Conservation (phyloP, 345 rosid species). For the Cardamine resedifolia region DNA sequence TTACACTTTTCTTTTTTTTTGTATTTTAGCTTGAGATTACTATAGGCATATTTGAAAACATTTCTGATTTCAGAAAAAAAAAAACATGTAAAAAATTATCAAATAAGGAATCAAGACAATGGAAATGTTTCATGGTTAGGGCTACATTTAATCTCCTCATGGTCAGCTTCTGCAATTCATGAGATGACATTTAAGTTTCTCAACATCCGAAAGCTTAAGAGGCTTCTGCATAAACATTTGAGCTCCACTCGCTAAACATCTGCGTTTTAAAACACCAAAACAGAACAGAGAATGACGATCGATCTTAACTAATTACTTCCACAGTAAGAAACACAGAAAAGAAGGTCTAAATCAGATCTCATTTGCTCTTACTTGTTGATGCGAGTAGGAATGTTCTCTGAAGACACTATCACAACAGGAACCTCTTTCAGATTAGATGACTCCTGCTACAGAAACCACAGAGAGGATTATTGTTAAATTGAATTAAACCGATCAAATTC, state of each 20-base stretch:
- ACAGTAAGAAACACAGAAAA: not conserved
- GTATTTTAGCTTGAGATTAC: not conserved
- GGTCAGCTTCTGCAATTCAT: slow-evolving; percentile 42
- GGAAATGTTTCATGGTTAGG: not conserved
- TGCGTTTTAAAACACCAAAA: not conserved
- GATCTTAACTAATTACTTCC: not conserved
- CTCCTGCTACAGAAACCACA: slow-evolving; percentile 50
- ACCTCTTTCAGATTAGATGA: slow-evolving; percentile 69
- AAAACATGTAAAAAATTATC: not conserved
- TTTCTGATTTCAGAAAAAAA: not conserved
- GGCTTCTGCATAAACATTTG: slow-evolving; percentile 93
- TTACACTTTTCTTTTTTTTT: not conserved
- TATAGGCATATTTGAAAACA: slow-evolving; percentile 7
- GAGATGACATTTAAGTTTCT: slow-evolving; percentile 55
- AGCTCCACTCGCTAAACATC: slow-evolving; percentile 92
- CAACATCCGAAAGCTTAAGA: slow-evolving; percentile 67
- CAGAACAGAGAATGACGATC: not conserved
- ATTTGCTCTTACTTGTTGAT: slow-evolving; percentile 54
- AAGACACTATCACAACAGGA: slow-evolving; percentile 87
- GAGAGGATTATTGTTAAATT: not conserved
- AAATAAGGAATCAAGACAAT: slow-evolving; percentile 20
- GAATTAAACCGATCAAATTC: not conserved
- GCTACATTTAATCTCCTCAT: slow-evolving; percentile 14
- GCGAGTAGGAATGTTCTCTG: slow-evolving; percentile 75
- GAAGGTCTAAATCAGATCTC: not conserved